Percentiles rank a stretch among this genome's conserved stretches.
phyloP scores from a whole-genome alignment of 768 basidiomycete species.

The Saitozyma sp. region DNA sequence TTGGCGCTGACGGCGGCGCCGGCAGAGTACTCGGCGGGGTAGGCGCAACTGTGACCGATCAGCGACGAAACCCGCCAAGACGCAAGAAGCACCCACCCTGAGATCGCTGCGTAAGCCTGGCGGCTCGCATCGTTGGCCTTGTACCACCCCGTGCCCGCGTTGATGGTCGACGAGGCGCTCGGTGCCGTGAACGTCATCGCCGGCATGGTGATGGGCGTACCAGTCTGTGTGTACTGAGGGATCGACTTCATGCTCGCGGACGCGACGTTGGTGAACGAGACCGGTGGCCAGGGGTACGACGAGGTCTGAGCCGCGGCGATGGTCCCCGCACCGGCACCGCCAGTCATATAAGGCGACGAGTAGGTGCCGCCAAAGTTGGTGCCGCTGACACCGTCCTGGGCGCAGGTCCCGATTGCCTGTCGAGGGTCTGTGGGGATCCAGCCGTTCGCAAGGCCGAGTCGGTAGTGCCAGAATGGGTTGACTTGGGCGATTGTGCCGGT shows the following conservation, averaged over 20 bases:
- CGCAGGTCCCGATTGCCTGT: constrained; percentile 41
- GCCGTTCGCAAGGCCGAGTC: constrained; percentile 80
- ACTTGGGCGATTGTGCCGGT: constrained; percentile 59
- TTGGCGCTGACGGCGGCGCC: constrained; percentile 32
- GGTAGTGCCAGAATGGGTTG: constrained; percentile 82
- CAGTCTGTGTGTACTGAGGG: constrained; percentile 69
- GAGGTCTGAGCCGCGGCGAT: constrained; percentile 56
- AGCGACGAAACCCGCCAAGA: background rate
- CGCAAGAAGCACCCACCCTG: background rate
- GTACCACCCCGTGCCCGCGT: constrained; percentile 61
- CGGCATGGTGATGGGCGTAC: constrained; percentile 61
- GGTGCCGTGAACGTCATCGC: constrained; percentile 60
- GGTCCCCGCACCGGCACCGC: constrained; percentile 45
- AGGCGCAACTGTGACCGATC: constrained; percentile 29
- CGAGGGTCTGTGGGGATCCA: constrained; percentile 72
- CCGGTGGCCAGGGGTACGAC: constrained; percentile 62
- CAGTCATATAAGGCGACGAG: constrained; percentile 44
- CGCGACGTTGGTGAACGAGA: constrained; percentile 57
- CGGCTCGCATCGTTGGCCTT: too few species aligned
- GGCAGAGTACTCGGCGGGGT: constrained; percentile 45
- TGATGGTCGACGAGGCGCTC: constrained; percentile 53
- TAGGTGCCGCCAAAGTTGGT: constrained; percentile 38
- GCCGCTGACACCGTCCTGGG: constrained; percentile 19
- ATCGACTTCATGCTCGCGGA: constrained; percentile 55
- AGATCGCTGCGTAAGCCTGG: too few species aligned